These are phyloP conservation scores for Cladophialophora immunda DNA, from an alignment of 2,329 filamentous ascomycete species.

Conservation along the genomic window DNA sequence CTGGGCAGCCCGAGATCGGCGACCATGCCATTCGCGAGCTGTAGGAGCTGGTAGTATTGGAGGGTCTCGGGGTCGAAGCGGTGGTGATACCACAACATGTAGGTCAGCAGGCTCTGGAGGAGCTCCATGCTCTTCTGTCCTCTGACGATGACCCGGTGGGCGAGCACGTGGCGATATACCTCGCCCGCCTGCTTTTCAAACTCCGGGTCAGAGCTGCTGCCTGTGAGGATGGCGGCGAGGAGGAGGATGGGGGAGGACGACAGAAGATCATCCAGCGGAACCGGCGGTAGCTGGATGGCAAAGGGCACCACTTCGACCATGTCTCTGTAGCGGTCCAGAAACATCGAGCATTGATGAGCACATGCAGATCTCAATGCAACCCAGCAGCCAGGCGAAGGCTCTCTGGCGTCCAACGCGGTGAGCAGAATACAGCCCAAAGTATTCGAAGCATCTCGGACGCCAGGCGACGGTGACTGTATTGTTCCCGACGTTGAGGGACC, in stretches of 20 bases:
- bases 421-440: slow-evolving; percentile 20
- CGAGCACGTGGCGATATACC: slow-evolving; percentile 29
- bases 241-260: slow-evolving; percentile 19
- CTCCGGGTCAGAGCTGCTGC: slow-evolving; percentile 16
- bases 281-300: slow-evolving; percentile 5
- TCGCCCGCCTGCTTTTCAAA: slow-evolving; percentile 28
- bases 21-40: slow-evolving; percentile 46
- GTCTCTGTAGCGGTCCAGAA: slow-evolving; percentile 18
- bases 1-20: slow-evolving; percentile 43
- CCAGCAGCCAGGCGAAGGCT: slow-evolving; percentile 9
- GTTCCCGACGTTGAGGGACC: background rate
- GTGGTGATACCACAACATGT: slow-evolving; percentile 63
- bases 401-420: background rate
- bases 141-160: slow-evolving; percentile 61
- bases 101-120: slow-evolving; percentile 65
- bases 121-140: slow-evolving; percentile 67
- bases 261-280: background rate
- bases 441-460: background rate
- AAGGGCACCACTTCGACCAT: slow-evolving; percentile 22
- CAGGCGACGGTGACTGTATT: background rate
- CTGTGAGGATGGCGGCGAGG: slow-evolving; percentile 24
- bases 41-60: slow-evolving; percentile 46
- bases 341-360: slow-evolving; percentile 1
- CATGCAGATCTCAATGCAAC: background rate
- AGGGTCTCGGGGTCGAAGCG: slow-evolving; percentile 44